Base-by-base conservation (phyloP, 345 rosid species). In the Cardamine chenopodiifolia region DNA sequence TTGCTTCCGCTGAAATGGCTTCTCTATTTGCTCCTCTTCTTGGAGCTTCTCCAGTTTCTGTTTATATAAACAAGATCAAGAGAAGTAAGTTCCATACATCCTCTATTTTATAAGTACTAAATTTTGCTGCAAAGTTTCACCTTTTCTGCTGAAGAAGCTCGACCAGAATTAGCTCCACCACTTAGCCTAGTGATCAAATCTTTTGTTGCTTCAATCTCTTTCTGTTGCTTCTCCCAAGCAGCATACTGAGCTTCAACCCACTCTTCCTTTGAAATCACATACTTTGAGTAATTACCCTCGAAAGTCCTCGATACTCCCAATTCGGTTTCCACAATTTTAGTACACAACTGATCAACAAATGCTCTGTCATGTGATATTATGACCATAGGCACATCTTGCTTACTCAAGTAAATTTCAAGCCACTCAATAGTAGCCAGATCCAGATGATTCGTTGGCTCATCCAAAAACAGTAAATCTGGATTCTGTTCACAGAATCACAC, bases 381-480 rank as follows among this genome's bases (percentile, higher is more conserved):
- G 22, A 91, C 98, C 97, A 94, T 85, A 0, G 97, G 98, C 72
- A 94, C 96, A 35, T 84, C 91, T 82, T 94, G 95, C 86, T 84
- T 84, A 70, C 70, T 81, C 64, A 94, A 85, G 69, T 94, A 94
- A 39, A 89, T 81, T 85, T 91, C 98, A 62, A 94, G 95, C 98
- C 97, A 89, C 79, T 87, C 97, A 14, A 93, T 89, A 1, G 97
- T 88, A 66, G 87, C 97, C 23, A 93, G 92, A 78, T 93, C 96
- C 40, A 94, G 86, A 82, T 94, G 98, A 79, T 94, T 94, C 49
- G 97, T 94, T 4, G 97, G 98, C 67, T 94, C 97, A 83, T 94
- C 98, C 71, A 91, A 76, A 62, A 94, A 92, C 80, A 94, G 82
- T 62, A 94, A 85, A 85, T 91, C 97, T 2, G 97, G 97, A 23